These are phyloP conservation scores for Fraxinus sp. DNA, from an alignment of 305 asterid species.

Conservation along the genomic window DNA sequence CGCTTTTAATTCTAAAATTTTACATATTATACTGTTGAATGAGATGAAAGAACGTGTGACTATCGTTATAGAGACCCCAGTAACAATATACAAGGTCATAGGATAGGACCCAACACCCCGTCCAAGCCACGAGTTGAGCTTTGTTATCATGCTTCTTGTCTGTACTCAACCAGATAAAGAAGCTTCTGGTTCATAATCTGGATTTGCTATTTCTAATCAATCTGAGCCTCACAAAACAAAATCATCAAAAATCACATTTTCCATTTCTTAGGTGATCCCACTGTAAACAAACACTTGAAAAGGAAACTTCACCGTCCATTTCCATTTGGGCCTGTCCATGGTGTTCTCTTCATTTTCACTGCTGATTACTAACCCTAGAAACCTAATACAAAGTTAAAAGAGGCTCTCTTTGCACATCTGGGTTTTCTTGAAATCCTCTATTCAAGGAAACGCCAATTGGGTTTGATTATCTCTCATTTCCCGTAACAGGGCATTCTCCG, in stretches of 20 bases:
- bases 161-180: background rate
- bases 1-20: background rate
- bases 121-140: background rate
- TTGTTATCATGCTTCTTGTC: background rate
- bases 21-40: background rate
- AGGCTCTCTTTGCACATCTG: conserved; percentile 8
- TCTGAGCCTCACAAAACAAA: conserved; percentile 29
- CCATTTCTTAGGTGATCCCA: conserved; percentile 27
- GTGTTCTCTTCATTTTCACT: conserved; percentile 19
- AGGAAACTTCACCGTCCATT: conserved; percentile 9
- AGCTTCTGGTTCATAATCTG: conserved; percentile 19
- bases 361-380: background rate
- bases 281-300: conserved; percentile 24
- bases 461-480: conserved; percentile 3
- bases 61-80: background rate
- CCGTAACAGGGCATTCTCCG: conserved; percentile 23
- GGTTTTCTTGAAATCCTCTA: background rate
- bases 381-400: conserved; percentile 2
- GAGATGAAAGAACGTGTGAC: background rate
- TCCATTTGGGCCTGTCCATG: conserved; percentile 24
- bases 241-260: background rate
- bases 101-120: background rate
- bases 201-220: conserved; percentile 8
- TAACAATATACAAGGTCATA: background rate
- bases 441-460: conserved; percentile 18